A percentile compares a stretch with the other conserved stretches of the same genome.
These are phyloP conservation scores for Alloteropsis angusta DNA, from an alignment of 202 grass and related monocot genomes.

Conservation along the genomic window DNA sequence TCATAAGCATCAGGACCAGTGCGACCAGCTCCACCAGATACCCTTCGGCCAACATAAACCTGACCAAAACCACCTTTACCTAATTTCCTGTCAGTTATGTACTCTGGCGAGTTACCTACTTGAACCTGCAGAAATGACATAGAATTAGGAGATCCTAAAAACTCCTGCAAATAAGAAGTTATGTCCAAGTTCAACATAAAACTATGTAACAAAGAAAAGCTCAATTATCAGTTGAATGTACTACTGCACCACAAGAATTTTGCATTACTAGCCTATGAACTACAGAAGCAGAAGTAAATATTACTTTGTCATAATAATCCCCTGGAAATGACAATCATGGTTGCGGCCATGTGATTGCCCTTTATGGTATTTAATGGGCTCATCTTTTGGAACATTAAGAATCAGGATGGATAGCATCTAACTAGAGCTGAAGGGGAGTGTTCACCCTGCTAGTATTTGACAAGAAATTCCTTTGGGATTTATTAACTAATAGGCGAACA, in stretches of 20 bases:
- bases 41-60: conserved; percentile 90
- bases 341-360: too few relatives aligned
- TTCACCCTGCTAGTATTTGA: neutral
- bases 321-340: too few relatives aligned
- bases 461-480: neutral
- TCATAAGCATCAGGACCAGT: conserved; percentile 78
- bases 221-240: neutral
- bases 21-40: conserved; percentile 60
- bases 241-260: neutral
- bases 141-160: neutral
- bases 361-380: too few relatives aligned
- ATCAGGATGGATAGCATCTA: neutral
- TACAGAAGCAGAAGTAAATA: too few relatives aligned
- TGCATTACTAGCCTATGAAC: too few relatives aligned
- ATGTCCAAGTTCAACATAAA: neutral
- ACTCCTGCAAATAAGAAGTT: conserved; percentile 2
- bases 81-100: conserved; percentile 78
- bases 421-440: neutral
- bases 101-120: conserved; percentile 85
- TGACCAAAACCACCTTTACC: conserved; percentile 99
- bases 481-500: neutral
- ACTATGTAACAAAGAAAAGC: neutral
- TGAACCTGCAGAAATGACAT: conserved; percentile 61
- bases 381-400: too few relatives aligned
- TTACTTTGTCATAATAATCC: too few relatives aligned